Conservation (phyloP, 2,329 filamentous ascomycete genomes). For the Xylariaceae sp. region DNA sequence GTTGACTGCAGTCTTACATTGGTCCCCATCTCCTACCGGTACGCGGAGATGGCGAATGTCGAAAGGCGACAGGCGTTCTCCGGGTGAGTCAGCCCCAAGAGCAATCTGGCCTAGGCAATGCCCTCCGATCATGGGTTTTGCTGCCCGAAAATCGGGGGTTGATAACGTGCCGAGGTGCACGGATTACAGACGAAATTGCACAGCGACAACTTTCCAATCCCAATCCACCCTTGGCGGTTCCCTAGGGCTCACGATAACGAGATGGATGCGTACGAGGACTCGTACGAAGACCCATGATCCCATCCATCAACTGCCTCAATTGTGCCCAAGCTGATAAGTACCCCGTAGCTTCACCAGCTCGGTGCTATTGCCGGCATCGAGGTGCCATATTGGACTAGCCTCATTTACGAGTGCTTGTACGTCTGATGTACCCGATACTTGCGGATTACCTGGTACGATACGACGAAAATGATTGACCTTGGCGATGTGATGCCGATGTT, state of each 20-base stretch:
- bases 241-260: not conserved
- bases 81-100: not conserved
- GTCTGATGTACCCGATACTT: not conserved
- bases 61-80: not conserved
- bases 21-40: not conserved
- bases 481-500: constrained; percentile 3
- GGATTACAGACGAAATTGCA: not conserved
- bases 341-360: not conserved
- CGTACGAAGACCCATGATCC: too few species aligned
- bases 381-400: not conserved
- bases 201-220: not conserved
- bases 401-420: not conserved
- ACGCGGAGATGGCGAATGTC: not conserved
- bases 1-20: not conserved
- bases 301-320: not conserved
- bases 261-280: not conserved
- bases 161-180: not conserved
- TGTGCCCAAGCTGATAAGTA: not conserved
- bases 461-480: not conserved
- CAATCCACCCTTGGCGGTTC: not conserved
- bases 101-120: too few species aligned
- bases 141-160: not conserved
- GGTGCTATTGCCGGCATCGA: not conserved
- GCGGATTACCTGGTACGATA: too few species aligned
- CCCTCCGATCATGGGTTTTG: too few species aligned